Conservation (phyloP, 495 filamentous ascomycete species). For the Penicillium pancosmium region DNA sequence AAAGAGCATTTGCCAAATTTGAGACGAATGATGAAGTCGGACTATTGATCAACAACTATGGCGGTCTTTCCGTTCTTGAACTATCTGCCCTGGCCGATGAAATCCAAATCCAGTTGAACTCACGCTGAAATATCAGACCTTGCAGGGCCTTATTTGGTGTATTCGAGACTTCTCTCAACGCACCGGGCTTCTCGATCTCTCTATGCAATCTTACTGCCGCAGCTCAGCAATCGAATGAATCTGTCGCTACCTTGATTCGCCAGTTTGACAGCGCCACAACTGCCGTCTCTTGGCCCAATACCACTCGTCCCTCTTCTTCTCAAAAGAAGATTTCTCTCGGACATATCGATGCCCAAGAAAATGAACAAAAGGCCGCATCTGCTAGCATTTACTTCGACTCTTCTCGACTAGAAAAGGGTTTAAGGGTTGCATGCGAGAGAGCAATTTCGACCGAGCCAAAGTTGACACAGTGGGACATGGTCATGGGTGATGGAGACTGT, state of each 20-base stretch:
- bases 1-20: constrained; percentile 9
- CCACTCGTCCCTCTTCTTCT: constrained; percentile 2
- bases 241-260: constrained; percentile 7
- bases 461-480: constrained; percentile 13
- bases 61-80: constrained; percentile 11
- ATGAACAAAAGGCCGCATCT: background rate
- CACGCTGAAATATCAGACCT: constrained; percentile 4
- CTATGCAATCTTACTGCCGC: constrained; percentile 11
- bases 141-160: constrained; percentile 4
- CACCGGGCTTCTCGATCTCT: constrained; percentile 14
- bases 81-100: constrained; percentile 3
- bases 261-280: constrained; percentile 9
- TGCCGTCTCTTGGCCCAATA: constrained; percentile 10
- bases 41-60: constrained; percentile 11
- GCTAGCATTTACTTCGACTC: background rate
- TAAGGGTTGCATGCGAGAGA: constrained; percentile 1
- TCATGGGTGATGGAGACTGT: constrained; percentile 15
- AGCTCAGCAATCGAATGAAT: constrained; percentile 2
- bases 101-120: constrained; percentile 1
- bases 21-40: constrained; percentile 6
- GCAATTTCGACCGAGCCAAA: constrained; percentile 8
- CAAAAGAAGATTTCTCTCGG: background rate
- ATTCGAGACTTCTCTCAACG: constrained; percentile 12
- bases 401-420: background rate
- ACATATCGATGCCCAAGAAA: background rate